These are phyloP conservation scores for Ogataea saltuana DNA, from an alignment of 805 yeast genomes.

Conservation along the genomic window DNA sequence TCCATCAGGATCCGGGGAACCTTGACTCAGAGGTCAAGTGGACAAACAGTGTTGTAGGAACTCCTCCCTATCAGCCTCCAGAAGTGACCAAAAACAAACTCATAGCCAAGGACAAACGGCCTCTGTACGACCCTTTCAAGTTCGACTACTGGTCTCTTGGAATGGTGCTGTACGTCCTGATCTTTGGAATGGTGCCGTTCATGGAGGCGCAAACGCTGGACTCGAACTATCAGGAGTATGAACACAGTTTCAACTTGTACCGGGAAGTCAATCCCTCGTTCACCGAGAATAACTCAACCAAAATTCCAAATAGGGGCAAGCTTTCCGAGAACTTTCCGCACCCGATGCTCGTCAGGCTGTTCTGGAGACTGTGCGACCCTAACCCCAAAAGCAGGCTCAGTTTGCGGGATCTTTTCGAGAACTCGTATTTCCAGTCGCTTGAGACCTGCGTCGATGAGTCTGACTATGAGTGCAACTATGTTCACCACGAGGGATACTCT, in stretches of 20 bases:
- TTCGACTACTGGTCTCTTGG: constrained; percentile 79
- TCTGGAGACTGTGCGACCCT: constrained; percentile 77
- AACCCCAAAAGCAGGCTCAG: constrained; percentile 53
- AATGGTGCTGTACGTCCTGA: constrained; percentile 59
- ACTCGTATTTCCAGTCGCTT: constrained; percentile 61
- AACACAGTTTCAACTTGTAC: constrained; percentile 33
- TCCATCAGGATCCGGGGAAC: constrained; percentile 55
- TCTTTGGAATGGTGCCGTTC: constrained; percentile 63
- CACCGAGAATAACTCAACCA: constrained; percentile 53
- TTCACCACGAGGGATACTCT: constrained; percentile 16
- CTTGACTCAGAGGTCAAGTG: constrained; percentile 40
- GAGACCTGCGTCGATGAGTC: constrained; percentile 61
- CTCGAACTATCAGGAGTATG: constrained; percentile 57
- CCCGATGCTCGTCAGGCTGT: constrained; percentile 23
- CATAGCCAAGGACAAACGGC: constrained; percentile 26
- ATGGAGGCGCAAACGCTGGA: constrained; percentile 46
- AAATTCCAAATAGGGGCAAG: constrained; percentile 49
- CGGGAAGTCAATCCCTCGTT: constrained; percentile 47
- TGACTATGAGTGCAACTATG: constrained; percentile 28
- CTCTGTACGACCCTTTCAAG: constrained; percentile 53
- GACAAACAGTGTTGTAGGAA: constrained; percentile 58
- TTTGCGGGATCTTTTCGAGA: constrained; percentile 53
- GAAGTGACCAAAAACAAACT: constrained; percentile 59
- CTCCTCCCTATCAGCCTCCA: constrained; percentile 81
- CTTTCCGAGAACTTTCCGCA: constrained; percentile 25